phyloP scores from a whole-genome alignment of 768 basidiomycete species.

The Hygrocybe punicea region DNA sequence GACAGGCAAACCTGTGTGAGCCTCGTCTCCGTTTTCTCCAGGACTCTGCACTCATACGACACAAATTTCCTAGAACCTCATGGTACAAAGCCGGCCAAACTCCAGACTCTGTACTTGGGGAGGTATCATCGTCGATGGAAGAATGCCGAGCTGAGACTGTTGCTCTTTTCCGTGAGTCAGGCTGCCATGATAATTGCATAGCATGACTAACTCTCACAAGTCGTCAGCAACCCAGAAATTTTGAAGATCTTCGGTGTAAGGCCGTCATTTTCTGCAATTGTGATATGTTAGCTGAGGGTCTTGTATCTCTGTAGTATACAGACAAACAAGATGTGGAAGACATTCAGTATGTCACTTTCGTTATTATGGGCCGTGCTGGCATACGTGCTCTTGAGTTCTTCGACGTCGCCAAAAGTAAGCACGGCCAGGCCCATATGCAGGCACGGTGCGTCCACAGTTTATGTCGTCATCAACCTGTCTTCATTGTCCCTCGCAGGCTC shows the following conservation, averaged over 20 bases:
- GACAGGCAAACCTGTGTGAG: conserved; percentile 71
- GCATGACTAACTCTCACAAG: conserved; percentile 33
- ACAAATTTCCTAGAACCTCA: conserved; percentile 48
- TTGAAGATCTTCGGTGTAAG: conserved; percentile 76
- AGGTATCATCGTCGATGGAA: conserved; percentile 88
- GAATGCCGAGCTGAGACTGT: conserved; percentile 92
- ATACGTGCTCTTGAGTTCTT: conserved; percentile 78
- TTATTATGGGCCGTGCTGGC: conserved; percentile 84
- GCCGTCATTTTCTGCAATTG: conserved; percentile 1
- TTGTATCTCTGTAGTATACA: conserved; percentile 49
- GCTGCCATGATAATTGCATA: not conserved
- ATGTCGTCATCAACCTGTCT: not conserved
- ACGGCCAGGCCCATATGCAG: conserved; percentile 42
- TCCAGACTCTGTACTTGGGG: conserved; percentile 75
- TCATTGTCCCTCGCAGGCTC: conserved; percentile 41
- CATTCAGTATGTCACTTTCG: conserved; percentile 75
- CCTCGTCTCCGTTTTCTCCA: not conserved
- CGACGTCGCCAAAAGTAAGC: conserved; percentile 75
- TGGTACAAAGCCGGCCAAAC: conserved; percentile 92
- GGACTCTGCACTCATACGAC: not conserved
- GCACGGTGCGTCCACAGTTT: conserved; percentile 7
- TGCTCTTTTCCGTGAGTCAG: conserved; percentile 65
- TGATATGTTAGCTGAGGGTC: not conserved
- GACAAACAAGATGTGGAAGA: conserved; percentile 68
- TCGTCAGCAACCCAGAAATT: conserved; percentile 72